phyloP scores from a whole-genome alignment of 805 yeast genomes.

The Clavispora carvajalis region DNA sequence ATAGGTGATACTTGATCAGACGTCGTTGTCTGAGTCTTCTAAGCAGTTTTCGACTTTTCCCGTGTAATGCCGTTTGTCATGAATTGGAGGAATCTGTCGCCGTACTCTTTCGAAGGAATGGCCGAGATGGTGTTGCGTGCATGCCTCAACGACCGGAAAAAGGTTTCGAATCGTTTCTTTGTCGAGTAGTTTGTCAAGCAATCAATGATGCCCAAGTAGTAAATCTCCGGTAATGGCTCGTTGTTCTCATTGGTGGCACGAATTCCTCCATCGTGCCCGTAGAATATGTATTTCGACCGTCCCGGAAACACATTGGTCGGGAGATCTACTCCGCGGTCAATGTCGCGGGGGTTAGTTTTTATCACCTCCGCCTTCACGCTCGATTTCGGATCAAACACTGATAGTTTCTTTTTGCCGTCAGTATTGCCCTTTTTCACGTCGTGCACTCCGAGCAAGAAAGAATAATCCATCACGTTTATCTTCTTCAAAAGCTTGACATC shows the following conservation, averaged over 20 bases:
- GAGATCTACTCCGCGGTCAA: conserved; percentile 37
- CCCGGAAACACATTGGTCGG: conserved; percentile 42
- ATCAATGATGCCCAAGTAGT: conserved; percentile 91
- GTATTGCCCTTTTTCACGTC: conserved; percentile 60
- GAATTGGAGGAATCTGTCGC: conserved; percentile 75
- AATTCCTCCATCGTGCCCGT: conserved; percentile 81
- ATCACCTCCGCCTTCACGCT: conserved; percentile 33
- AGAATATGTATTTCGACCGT: conserved; percentile 54
- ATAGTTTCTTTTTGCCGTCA: conserved; percentile 30
- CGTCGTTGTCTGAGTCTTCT: no score
- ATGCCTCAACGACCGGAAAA: conserved; percentile 72
- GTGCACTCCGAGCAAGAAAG: conserved; percentile 82
- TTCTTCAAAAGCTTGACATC: conserved; percentile 72
- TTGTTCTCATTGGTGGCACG: conserved; percentile 62
- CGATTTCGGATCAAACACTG: conserved; percentile 42
- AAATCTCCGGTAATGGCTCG: conserved; percentile 60
- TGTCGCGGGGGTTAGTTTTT: conserved; percentile 42
- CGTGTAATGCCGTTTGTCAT: conserved; percentile 36
- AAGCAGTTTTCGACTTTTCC: conserved; percentile 7
- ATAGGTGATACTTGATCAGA: background rate
- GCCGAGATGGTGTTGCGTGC: conserved; percentile 74
- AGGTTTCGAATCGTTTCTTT: conserved; percentile 75
- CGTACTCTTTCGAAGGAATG: conserved; percentile 86
- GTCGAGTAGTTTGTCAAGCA: conserved; percentile 79
- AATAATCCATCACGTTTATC: conserved; percentile 92